Conservation (phyloP, 2,329 filamentous ascomycete genomes). For the Chrysosporium queenslandicum region DNA sequence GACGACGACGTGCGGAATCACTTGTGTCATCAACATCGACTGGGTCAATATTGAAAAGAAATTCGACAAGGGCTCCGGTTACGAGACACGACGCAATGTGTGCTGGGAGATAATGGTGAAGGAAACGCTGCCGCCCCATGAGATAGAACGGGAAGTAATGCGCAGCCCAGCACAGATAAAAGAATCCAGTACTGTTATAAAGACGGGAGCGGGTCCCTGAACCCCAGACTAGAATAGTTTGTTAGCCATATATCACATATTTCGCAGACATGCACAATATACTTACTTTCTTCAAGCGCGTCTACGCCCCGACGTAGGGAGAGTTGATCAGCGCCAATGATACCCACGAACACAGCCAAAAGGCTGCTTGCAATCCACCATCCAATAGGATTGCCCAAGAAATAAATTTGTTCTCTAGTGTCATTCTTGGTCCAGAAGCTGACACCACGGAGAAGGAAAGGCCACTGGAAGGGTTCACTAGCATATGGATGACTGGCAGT, state of each 20-base stretch:
- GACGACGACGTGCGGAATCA: conserved; percentile 23
- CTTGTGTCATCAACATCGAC: conserved; percentile 43
- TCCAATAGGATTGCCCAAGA: conserved; percentile 88
- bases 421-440: conserved; percentile 99
- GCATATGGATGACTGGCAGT: conserved; percentile 96
- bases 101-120: conserved; percentile 94
- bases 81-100: conserved; percentile 86
- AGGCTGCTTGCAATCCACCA: conserved; percentile 96
- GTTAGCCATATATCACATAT: conserved; percentile 21
- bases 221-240: conserved; percentile 32
- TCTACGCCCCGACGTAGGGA: conserved; percentile 88
- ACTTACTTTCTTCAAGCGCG: conserved; percentile 84
- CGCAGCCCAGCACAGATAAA: conserved; percentile 95
- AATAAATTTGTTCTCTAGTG: conserved; percentile 94
- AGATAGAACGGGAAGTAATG: conserved; percentile 97
- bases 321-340: conserved; percentile 84
- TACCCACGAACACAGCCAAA: conserved; percentile 84
- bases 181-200: conserved; percentile 98
- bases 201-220: conserved; percentile 79
- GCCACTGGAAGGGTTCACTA: conserved; percentile 93
- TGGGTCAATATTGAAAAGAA: conserved; percentile 87
- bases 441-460: conserved; percentile 90
- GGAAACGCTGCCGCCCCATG: conserved; percentile 95
- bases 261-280: background rate
- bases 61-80: conserved; percentile 83